Conservation (phyloP, 2,329 filamentous ascomycete genomes). For the Curvularia sp. region DNA sequence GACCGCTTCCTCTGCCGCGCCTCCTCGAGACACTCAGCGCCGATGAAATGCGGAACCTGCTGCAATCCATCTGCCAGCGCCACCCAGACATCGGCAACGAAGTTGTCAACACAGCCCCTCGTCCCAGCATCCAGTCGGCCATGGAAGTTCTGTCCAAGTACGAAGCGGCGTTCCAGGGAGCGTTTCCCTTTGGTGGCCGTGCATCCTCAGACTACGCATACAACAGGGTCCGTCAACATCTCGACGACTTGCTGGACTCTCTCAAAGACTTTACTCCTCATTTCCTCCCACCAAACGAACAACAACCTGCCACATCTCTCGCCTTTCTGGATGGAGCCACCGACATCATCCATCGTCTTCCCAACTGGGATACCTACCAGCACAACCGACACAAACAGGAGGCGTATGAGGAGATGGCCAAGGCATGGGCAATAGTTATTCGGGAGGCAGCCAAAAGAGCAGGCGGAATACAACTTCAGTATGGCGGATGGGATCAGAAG, state of each 20-base stretch:
- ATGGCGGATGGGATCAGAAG: constrained; percentile 90
- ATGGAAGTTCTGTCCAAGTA: constrained; percentile 83
- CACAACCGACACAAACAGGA: constrained; percentile 94
- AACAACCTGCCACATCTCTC: constrained; percentile 81
- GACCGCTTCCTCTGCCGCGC: constrained; percentile 71
- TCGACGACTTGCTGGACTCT: constrained; percentile 83
- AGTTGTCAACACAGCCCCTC: constrained; percentile 81
- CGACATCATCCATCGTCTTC: constrained; percentile 85
- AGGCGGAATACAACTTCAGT: constrained; percentile 86
- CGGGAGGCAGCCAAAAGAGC: constrained; percentile 89
- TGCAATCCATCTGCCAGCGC: constrained; percentile 90
- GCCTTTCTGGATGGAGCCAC: constrained; percentile 90
- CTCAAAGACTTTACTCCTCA: constrained; percentile 94
- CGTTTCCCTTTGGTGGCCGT: constrained; percentile 85
- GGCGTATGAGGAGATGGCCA: constrained; percentile 94
- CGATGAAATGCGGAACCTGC: constrained; percentile 79
- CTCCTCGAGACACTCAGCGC: constrained; percentile 94
- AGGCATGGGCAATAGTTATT: constrained; percentile 91
- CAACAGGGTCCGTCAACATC: constrained; percentile 83
- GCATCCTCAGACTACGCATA: constrained; percentile 91
- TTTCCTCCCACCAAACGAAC: constrained; percentile 90
- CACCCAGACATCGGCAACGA: constrained; percentile 87
- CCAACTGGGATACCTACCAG: constrained; percentile 87
- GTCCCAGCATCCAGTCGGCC: constrained; percentile 83
- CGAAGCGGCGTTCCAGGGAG: constrained; percentile 75